Evolutionary conservation across 1,139 yeast species (phyloP), one percentile per base, ranked within the genome.

Genomic region (Pichia sp.): DNA sequence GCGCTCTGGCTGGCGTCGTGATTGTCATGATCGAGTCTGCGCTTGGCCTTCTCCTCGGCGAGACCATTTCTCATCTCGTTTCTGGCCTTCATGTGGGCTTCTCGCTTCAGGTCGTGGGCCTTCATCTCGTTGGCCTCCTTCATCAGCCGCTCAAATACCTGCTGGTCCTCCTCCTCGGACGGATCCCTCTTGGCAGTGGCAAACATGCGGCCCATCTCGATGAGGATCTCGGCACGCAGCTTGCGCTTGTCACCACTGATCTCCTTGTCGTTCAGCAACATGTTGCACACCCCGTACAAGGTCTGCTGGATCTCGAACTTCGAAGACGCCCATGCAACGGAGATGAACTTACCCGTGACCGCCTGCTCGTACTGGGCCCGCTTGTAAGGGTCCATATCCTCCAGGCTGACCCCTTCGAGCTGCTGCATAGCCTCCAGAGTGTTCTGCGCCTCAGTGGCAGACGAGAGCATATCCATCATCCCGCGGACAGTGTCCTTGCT

Each of bases 381-480:
- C 64, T 80, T 78, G 56, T 73, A 72, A 50, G 75, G 76, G 57
- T 79, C 77, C 54, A 75, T 71, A 26, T 73, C 75, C 42, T 80
- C 81, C 59, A 80, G 81, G 57, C 75, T 76, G 30, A 75, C 77
- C 13, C 55, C 50, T 67, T 84, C 88, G 75, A 85, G 75, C 65
- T 80, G 82, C 55, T 89, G 79, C 70, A 86, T 77, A 62, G 92
- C 96, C 68, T 88, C 88, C 84, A 90, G 82, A 5, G 96, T 87
- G 62, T 79, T 78, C 70, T 90, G 96, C 0, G 97, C 98, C 69
- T 93, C 98, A 51, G 89, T 71, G 0, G 98, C 98, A 19, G 87
- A 77, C 1, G 93, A 81, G 8, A 93, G 83, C 23, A 97, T 87
- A 64, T 84, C 84, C 75, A 90, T 84, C 4, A 97, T 87, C 62